Evolutionary conservation across 192 early-diverging fungal species (phyloP).

Genomic region (Haplosporangium gracile): DNA sequence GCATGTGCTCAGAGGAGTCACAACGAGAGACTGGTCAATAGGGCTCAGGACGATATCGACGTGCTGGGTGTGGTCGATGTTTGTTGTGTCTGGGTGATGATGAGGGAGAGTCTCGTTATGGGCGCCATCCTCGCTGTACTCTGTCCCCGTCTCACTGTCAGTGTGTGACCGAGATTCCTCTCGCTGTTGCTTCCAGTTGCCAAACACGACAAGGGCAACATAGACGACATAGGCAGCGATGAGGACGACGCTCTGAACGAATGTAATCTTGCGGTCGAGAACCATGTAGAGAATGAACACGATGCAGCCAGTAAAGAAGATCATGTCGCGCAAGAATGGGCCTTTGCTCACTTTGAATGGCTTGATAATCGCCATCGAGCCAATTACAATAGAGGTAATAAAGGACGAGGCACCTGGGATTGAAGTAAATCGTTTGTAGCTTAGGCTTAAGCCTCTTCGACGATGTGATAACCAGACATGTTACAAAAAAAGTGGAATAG

Average conservation of each 20-base stretch:
- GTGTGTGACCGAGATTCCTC: conserved; percentile 26
- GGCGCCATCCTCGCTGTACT: not conserved
- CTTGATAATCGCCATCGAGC: conserved; percentile 81
- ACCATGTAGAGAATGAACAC: conserved; percentile 66
- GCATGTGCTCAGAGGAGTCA: conserved; percentile 50
- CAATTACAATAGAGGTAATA: conserved; percentile 85
- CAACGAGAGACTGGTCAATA: conserved; percentile 36
- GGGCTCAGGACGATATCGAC: not conserved
- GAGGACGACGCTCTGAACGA: conserved; percentile 66
- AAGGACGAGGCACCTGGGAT: conserved; percentile 80
- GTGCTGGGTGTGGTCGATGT: not conserved
- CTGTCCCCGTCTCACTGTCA: not conserved
- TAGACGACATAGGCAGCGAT: conserved; percentile 72
- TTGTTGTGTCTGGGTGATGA: not conserved
- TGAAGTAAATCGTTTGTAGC: conserved; percentile 65
- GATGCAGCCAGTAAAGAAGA: conserved; percentile 77
- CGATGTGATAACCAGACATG: not conserved
- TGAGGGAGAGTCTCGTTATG: not conserved
- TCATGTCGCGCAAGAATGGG: conserved; percentile 83
- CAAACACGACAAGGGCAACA: conserved; percentile 69
- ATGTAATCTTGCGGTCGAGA: conserved; percentile 65
- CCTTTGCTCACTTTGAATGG: conserved; percentile 79
- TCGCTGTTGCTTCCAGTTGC: conserved; percentile 61
- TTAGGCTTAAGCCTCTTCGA: no score
- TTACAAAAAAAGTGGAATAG: no score